Conservation (phyloP, 805 yeast genomes). For the Candida broadrunensis region DNA sequence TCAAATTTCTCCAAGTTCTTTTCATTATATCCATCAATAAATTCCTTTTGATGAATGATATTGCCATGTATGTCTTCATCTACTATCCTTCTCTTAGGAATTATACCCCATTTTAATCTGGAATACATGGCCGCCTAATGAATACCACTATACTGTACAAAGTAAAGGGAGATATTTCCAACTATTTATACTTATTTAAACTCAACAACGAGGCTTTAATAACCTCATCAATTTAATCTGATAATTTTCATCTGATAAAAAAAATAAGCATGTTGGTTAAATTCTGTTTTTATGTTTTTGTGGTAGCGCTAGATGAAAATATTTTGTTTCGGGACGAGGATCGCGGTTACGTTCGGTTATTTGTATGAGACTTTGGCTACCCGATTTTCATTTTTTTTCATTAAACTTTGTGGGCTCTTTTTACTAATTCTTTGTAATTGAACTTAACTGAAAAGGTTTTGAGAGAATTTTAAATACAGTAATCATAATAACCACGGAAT, state of each 20-base stretch:
- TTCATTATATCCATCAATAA: background rate
- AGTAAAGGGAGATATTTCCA: background rate
- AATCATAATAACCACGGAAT: no score
- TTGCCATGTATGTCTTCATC: slow-evolving; percentile 23
- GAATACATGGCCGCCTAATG: background rate
- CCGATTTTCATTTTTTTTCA: background rate
- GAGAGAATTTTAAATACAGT: no score
- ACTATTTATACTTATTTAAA: background rate
- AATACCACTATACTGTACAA: background rate
- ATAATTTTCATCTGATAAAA: background rate
- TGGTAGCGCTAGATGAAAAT: background rate
- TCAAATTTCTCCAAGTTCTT: background rate
- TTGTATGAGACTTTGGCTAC: background rate
- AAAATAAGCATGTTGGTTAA: background rate
- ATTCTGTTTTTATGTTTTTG: background rate
- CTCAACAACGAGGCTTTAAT: no score
- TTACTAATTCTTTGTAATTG: no score
- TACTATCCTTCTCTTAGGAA: slow-evolving; percentile 31
- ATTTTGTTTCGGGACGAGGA: background rate
- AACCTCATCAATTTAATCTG: background rate
- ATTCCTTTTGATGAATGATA: slow-evolving; percentile 1
- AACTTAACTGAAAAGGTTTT: no score
- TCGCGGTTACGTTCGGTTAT: background rate
- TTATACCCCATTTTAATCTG: slow-evolving; percentile 31
- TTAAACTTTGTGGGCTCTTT: no score